Base-by-base conservation (phyloP, 2,329 filamentous ascomycete species). In the Ilyonectria sp. region DNA sequence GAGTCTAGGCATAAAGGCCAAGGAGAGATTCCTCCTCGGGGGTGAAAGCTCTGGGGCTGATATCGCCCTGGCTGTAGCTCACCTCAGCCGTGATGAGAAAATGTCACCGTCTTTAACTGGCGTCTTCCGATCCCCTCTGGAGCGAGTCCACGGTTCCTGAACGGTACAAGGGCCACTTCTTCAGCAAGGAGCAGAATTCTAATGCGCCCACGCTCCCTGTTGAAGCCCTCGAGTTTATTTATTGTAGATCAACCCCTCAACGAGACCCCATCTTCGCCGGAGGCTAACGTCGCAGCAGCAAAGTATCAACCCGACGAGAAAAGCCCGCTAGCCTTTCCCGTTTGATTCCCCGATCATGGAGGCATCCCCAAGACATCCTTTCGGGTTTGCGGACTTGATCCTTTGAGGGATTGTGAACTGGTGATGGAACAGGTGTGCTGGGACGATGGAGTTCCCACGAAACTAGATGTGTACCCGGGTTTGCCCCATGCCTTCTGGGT, bases 291-390 rank as follows among this genome's bases (percentile, higher is more conserved):
- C 19, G 40, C 7, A 21, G 23, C 54, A 79, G 75, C 70, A 19
- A 70, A 70, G 8, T 77, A 80, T 57, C 74, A 75, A 35, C 71
- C 73, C 8, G 73, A 75, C 31, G 31, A 33, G 31, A 70, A 26
- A 11, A 76, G 71, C 53, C 75, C 76, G 19, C 60, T 77, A 2
- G 75, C 70, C 13, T 75, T 71, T 13, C 76, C 78, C 2, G 49
- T 78, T n/a, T 55, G 62, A 17, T 44, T 44, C 9, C 40, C 40
- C 17, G n/a, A 19, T 19, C 40, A 44, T 19, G n/a, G 6, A 15
- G 68, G 69, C 2, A 67, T 79, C 15, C 78, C 76, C 11, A 79
- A 72, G 67, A 79, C 78, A 8, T 80, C 79, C 55, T 79, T 80
- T 21, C 78, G 79, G 47, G 70, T 70, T 7, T 79, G 74, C 33